Conservation (phyloP, 768 basidiomycete species). For the Pulveroboletus sp. region DNA sequence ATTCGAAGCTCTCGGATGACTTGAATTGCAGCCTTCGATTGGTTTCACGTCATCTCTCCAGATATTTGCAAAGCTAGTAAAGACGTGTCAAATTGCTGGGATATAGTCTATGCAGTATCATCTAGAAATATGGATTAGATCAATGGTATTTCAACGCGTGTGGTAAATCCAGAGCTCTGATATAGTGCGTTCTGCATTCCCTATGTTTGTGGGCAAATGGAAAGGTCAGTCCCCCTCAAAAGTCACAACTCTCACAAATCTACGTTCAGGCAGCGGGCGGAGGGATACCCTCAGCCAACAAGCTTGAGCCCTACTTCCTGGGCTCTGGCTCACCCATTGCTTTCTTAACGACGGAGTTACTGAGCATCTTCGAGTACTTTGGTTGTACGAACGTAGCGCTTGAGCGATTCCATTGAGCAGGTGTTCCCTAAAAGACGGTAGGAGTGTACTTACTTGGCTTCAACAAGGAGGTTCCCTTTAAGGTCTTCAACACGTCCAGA, state of each 20-base stretch:
- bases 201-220: not conserved
- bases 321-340: constrained; percentile 58
- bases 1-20: not conserved
- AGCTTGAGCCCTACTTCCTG: constrained; percentile 17
- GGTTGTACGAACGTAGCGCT: constrained; percentile 88
- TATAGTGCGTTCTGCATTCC: not conserved
- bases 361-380: constrained; percentile 75
- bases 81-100: not conserved
- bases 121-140: not conserved
- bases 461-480: constrained; percentile 76
- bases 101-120: not conserved
- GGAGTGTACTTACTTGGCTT: constrained; percentile 62
- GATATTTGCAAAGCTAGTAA: too few species aligned
- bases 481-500: constrained; percentile 71
- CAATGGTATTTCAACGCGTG: constrained; percentile 3
- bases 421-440: not conserved
- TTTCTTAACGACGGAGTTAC: constrained; percentile 52
- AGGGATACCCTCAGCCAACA: constrained; percentile 25
- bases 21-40: not conserved
- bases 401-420: not conserved
- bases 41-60: too few species aligned
- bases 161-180: not conserved
- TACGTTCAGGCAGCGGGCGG: constrained; percentile 27
- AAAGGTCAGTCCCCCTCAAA: not conserved
- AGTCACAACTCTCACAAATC: not conserved